A percentile compares a stretch with the other conserved stretches of the same genome.
Evolutionary conservation across 2,329 filamentous ascomycete species (phyloP).

Genomic region (Curvularia sp.): DNA sequence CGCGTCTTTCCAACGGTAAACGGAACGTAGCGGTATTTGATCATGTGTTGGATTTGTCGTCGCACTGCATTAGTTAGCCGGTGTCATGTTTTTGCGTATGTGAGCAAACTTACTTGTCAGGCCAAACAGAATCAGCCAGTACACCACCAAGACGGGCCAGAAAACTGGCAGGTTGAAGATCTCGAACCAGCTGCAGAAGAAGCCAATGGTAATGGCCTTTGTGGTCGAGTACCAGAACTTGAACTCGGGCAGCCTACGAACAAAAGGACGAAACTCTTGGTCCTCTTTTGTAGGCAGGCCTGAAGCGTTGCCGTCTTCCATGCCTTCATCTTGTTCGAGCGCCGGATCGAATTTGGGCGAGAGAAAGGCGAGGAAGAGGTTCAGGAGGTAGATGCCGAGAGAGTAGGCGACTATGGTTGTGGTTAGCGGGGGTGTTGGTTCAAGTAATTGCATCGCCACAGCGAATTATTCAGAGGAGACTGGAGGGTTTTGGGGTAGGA

Average conservation of each 20-base stretch:
- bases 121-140: constrained; percentile 96
- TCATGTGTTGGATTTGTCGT: constrained; percentile 99
- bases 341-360: constrained; percentile 99
- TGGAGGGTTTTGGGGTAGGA: neutral
- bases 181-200: constrained; percentile 89
- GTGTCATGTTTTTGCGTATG: neutral
- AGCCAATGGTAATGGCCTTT: constrained; percentile 80
- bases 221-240: constrained; percentile 99
- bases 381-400: constrained; percentile 97
- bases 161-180: constrained; percentile 98
- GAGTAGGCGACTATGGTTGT: constrained; percentile 82
- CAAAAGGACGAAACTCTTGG: constrained; percentile 97
- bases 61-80: constrained; percentile 69
- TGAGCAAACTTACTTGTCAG: constrained; percentile 78
- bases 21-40: constrained; percentile 98
- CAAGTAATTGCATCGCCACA: neutral
- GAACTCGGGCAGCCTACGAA: constrained; percentile 94
- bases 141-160: constrained; percentile 98
- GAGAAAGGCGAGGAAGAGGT: constrained; percentile 98
- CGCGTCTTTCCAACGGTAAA: constrained; percentile 84
- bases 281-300: constrained; percentile 92
- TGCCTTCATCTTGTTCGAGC: constrained; percentile 91
- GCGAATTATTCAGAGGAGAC: neutral
- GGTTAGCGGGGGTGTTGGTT: constrained; percentile 11
- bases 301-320: constrained; percentile 84